A percentile compares a stretch with the other conserved stretches of the same genome.
Conservation (phyloP, 495 filamentous ascomycete species). For the Podospora fimiseda region DNA sequence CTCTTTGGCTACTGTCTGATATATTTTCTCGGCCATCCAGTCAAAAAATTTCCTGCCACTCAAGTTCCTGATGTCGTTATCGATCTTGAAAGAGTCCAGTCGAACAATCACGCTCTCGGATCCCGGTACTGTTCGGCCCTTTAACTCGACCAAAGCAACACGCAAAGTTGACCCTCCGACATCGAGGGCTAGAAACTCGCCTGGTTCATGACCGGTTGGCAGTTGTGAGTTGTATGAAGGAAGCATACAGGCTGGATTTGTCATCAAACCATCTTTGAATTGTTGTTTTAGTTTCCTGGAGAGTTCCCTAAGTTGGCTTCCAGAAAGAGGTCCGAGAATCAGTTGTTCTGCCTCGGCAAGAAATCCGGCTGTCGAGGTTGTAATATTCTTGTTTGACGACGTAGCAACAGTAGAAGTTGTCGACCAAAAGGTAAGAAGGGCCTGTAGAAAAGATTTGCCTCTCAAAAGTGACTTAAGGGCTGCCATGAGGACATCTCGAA, state of each 20-base stretch:
- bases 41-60: constrained; percentile 57
- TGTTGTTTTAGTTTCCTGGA: constrained; percentile 41
- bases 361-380: constrained; percentile 18
- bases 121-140: constrained; percentile 28
- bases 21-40: constrained; percentile 79
- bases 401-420: constrained; percentile 21
- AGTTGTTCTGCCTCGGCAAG: constrained; percentile 31
- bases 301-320: constrained; percentile 32
- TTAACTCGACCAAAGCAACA: constrained; percentile 69
- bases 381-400: constrained; percentile 4
- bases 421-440: constrained; percentile 44
- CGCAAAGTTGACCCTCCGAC: constrained; percentile 75
- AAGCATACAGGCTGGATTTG: constrained; percentile 48
- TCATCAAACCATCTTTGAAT: constrained; percentile 39
- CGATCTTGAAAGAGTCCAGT: constrained; percentile 47
- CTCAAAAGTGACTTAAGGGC: constrained; percentile 45
- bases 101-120: constrained; percentile 36
- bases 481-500: constrained; percentile 37
- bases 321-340: constrained; percentile 32
- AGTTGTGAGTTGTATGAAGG: constrained; percentile 65
- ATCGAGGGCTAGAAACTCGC: constrained; percentile 54
- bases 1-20: constrained; percentile 41
- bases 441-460: constrained; percentile 46
- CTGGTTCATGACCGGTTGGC: constrained; percentile 64
- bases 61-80: constrained; percentile 36